Base-by-base conservation (phyloP, 192 early-diverging fungal genomes). In the Anaeromyces robustus region DNA sequence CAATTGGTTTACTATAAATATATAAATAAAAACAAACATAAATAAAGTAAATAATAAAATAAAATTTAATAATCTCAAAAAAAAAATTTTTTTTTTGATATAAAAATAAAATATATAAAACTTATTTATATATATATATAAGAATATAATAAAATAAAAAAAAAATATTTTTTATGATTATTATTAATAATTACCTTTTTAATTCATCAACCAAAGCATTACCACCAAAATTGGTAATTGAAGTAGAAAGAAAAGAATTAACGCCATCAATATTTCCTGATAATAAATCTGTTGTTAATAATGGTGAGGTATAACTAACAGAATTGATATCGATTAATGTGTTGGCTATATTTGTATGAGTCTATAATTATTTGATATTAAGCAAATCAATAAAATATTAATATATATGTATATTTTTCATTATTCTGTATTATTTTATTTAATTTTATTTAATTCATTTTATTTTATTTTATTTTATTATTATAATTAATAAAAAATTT, bases 1-100 rank as follows among this genome's bases (percentile, higher is more conserved):
- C 92, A 18, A 92, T 93, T n/a, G 84, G 86, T 83, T 93, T 92
- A 82, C 95, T 96, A 41, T 78, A 28, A 78, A 26, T 78, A 84
- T 29, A 22, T n/a, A n/a, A n/a, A n/a, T n/a, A n/a, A n/a, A n/a
- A n/a, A n/a, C n/a, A n/a, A n/a, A n/a, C n/a, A n/a, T n/a, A n/a
- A n/a, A n/a, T n/a, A n/a, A n/a, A n/a, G n/a, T n/a, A n/a, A n/a
- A n/a, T n/a, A n/a, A n/a, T n/a, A n/a, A n/a, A n/a, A n/a, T n/a
- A 78, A 78, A 18, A 77, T 77, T 34, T 34, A 34, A 34, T 34
- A 34, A 34, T 34, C 4, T 7, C 12, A 34, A 34, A 34, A 34
- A 34, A 59, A 52, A 80, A 78, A 78, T 34, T 79, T 88, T 84
- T 84, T 85, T 81, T 88, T 13, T 29, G 11, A 81, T 26, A 84